Evolutionary conservation across 352 stramenopile genomes (phyloP).

Genomic region (Aphanomyces stellatus): DNA sequence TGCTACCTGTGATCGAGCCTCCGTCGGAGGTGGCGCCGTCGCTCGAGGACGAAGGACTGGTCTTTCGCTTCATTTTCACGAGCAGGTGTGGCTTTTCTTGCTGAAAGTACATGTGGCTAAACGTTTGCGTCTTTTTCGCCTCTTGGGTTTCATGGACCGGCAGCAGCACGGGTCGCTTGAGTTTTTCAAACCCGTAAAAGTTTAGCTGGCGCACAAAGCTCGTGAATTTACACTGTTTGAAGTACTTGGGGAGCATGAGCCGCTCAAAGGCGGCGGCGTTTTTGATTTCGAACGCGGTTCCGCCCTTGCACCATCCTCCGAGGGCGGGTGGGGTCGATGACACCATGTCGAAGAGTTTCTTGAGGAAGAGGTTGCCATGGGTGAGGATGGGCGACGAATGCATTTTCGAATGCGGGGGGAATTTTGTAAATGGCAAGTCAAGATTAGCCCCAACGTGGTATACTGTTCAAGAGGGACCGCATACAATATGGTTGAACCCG

Average conservation of each 20-base stretch:
- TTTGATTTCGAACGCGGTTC: conserved; percentile 23
- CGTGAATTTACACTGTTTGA: conserved; percentile 20
- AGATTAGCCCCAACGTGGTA: too few species aligned
- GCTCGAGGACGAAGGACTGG: too few species aligned
- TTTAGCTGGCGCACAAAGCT: conserved; percentile 22
- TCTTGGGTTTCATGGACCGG: not conserved
- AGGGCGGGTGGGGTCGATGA: conserved; percentile 13
- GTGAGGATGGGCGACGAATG: too few species aligned
- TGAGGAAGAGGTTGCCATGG: too few species aligned
- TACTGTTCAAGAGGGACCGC: too few species aligned
- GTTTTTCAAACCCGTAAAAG: conserved; percentile 22
- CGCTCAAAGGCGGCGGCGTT: conserved; percentile 19
- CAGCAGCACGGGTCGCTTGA: not conserved
- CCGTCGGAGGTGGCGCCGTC: too few species aligned
- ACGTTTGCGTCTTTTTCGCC: conserved; percentile 22
- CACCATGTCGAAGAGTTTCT: too few species aligned
- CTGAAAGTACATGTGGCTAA: conserved; percentile 27
- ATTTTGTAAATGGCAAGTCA: too few species aligned
- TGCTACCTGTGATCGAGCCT: too few species aligned
- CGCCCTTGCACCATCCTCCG: conserved; percentile 20
- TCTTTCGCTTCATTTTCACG: conserved; percentile 25
- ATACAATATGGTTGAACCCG: too few species aligned
- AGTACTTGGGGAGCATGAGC: conserved; percentile 22
- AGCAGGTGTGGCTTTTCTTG: conserved; percentile 25
- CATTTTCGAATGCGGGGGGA: too few species aligned